Conservation (phyloP, 1,284 basidiomycete species). For the Rhodotorula sp. region DNA sequence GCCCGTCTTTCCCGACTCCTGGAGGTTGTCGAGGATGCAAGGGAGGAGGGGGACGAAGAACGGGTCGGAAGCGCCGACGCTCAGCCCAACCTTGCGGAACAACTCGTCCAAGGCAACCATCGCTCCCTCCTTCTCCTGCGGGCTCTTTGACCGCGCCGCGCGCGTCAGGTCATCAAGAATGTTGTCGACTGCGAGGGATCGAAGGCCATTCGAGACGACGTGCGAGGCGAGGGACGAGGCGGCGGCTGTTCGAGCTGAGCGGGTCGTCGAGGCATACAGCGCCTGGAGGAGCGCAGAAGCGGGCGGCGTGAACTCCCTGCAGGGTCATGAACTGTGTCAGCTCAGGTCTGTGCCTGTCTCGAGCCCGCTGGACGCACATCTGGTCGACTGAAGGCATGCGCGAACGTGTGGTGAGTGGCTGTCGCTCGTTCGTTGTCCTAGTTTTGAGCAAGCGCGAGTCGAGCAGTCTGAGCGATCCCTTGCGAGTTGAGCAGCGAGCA, state of each 20-base stretch:
- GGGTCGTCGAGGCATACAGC: slow-evolving; percentile 42
- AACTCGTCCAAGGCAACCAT: slow-evolving; percentile 57
- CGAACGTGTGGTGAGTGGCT: no score
- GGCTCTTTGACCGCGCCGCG: slow-evolving; percentile 87
- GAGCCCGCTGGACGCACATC: no score
- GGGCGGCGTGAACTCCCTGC: slow-evolving; percentile 18
- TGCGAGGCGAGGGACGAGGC: slow-evolving; percentile 50
- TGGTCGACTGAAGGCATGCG: no score
- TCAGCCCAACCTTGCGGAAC: slow-evolving; percentile 61
- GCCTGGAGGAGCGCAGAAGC: slow-evolving; percentile 45
- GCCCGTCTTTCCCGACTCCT: slow-evolving; percentile 73
- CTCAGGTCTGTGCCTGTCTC: neutral
- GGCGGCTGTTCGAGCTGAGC: slow-evolving; percentile 42
- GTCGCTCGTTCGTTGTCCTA: no score
- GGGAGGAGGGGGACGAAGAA: slow-evolving; percentile 77
- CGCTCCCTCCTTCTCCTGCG: slow-evolving; percentile 75
- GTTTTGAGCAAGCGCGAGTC: no score
- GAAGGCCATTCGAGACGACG: slow-evolving; percentile 49
- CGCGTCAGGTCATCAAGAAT: slow-evolving; percentile 50
- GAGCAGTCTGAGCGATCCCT: no score
- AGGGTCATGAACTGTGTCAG: neutral
- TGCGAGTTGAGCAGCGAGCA: no score
- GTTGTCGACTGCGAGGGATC: slow-evolving; percentile 47
- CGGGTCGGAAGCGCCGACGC: slow-evolving; percentile 75
- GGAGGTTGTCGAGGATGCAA: slow-evolving; percentile 76